These are phyloP conservation scores for Aureobasidium sp. DNA, from an alignment of 2,329 filamentous ascomycete genomes.

Conservation along the genomic window DNA sequence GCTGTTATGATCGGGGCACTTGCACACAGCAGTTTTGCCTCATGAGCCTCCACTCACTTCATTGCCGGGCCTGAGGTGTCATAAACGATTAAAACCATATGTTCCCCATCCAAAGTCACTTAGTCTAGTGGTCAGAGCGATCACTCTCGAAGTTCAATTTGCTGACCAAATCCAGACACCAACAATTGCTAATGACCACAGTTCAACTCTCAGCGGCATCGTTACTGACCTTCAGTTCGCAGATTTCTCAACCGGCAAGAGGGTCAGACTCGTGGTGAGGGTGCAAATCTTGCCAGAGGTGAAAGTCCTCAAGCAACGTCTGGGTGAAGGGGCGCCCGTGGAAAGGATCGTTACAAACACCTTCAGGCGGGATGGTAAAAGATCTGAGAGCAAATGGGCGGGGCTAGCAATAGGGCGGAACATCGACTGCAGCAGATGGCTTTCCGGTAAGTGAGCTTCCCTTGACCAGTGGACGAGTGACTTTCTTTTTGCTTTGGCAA, in stretches of 20 bases:
- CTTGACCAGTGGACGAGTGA: not conserved
- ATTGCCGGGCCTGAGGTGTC: too few relatives aligned
- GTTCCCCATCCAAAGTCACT: not conserved
- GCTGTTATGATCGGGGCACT: not conserved
- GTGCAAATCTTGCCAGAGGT: not conserved
- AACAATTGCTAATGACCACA: not conserved
- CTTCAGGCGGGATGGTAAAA: not conserved
- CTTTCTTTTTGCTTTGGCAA: not conserved
- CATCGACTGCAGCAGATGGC: not conserved
- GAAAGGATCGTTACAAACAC: not conserved
- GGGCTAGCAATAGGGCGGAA: not conserved
- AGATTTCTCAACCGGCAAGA: not conserved
- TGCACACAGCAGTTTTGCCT: not conserved
- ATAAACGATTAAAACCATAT: not conserved
- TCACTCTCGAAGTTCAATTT: not conserved
- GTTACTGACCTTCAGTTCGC: not conserved
- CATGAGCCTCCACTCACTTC: not conserved
- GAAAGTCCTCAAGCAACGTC: slow-evolving; percentile 5
- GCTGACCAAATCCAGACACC: not conserved
- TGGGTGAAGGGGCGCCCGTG: not conserved
- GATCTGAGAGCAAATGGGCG: slow-evolving; percentile 1
- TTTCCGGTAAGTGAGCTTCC: not conserved
- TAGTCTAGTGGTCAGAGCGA: not conserved
- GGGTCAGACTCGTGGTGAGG: not conserved
- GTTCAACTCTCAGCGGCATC: not conserved